Conservation (phyloP, 2,329 filamentous ascomycete genomes). For the Rhinocladiella mackenziei region DNA sequence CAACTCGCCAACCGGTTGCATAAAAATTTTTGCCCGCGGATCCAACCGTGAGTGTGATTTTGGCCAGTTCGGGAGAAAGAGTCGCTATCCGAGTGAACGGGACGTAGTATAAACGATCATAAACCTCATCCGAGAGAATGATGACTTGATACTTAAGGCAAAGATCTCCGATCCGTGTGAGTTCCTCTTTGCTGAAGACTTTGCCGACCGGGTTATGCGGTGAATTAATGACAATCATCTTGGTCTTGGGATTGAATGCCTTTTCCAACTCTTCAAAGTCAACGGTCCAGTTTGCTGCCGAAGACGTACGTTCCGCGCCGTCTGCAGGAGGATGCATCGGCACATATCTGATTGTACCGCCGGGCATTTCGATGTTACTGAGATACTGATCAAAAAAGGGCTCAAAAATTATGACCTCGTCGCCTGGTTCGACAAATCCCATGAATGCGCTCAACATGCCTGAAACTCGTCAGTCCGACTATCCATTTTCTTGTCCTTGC, state of each 20-base stretch:
- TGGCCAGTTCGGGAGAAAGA: slow-evolving; percentile 82
- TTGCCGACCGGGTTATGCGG: slow-evolving; percentile 94
- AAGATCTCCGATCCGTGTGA: slow-evolving; percentile 78
- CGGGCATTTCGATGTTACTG: slow-evolving; percentile 97
- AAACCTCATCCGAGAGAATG: slow-evolving; percentile 88
- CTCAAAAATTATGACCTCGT: slow-evolving; percentile 97
- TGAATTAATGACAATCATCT: slow-evolving; percentile 78
- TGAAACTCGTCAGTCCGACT: slow-evolving; percentile 27
- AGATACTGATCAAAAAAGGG: slow-evolving; percentile 99
- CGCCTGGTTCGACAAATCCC: slow-evolving; percentile 89
- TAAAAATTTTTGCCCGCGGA: slow-evolving; percentile 99
- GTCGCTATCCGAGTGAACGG: slow-evolving; percentile 92
- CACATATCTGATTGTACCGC: slow-evolving; percentile 90
- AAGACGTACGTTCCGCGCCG: slow-evolving; percentile 73
- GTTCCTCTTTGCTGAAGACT: slow-evolving; percentile 79
- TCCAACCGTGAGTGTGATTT: slow-evolving; percentile 85
- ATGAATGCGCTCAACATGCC: slow-evolving; percentile 96
- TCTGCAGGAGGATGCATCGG: slow-evolving; percentile 85
- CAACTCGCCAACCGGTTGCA: slow-evolving; percentile 92
- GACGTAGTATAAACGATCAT: slow-evolving; percentile 91
- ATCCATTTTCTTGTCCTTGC: neutral
- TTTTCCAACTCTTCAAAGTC: slow-evolving; percentile 77
- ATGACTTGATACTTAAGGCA: slow-evolving; percentile 92
- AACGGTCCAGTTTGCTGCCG: slow-evolving; percentile 82
- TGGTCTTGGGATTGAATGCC: slow-evolving; percentile 79